Base-by-base conservation (phyloP, 345 rosid species). In the Lumnitzera racemosa region DNA sequence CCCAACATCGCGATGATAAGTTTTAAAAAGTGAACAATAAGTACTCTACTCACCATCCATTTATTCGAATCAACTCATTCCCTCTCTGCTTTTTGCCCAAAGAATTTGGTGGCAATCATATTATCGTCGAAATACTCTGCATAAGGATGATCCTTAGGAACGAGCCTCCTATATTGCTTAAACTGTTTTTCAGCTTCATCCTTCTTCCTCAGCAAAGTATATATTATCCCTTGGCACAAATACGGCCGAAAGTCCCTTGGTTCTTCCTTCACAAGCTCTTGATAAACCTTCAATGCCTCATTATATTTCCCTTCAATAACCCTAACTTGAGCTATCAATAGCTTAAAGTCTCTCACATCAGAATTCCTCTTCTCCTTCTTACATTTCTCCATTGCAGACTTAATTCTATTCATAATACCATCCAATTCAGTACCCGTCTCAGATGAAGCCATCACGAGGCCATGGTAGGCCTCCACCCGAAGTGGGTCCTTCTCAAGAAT, bases 221-320 rank as follows among this genome's bases (percentile, higher is more conserved):
- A 89, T 57, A 92, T 80, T 24, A 92, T 85, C 55, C 96, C 97
- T 67, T 87, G 96, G 57, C 96, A 92, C 36, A 89, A 71, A 57
- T 89, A 89, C 2, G 98, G 96, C 78, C 96, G 80, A 49, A 89
- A 92, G 77, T 92, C 98, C 70, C 83, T 80, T 0, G 98, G 98
- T 47, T 92, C 96, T 72, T 92, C 96, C 63, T 81, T 85, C 68
- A 77, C 88, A 31, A 92, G 77, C 72, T 83, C 88, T 59, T 87
- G 84, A 47, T 92, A 89, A 53, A 87, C 78, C 74, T 75, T 83
- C 88, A 92, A 59, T 10, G 98, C 98, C 50, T 83, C 96, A 1
- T 24, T 43, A 61, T 82, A 86, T 15, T 74, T 84, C 67, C 81
- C 86, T 59, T 89, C 86, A 20, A 89, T 80, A 0, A 89, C 94